Conservation (phyloP, 2,329 filamentous ascomycete species). For the Hypoxylon sp. region DNA sequence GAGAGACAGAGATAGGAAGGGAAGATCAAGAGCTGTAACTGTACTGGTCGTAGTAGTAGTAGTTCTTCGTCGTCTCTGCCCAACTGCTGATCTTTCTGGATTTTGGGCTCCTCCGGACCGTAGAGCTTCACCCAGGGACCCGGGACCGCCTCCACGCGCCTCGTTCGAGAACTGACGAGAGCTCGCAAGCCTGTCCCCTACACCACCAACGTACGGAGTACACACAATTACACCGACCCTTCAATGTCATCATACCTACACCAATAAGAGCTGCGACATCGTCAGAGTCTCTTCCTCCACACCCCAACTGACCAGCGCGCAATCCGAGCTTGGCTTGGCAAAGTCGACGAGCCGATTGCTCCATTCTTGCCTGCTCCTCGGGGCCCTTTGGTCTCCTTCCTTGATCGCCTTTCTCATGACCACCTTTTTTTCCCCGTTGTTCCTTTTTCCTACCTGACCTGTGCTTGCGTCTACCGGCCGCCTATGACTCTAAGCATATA, state of each 20-base stretch:
- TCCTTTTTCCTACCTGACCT: constrained; percentile 48
- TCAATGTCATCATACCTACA: constrained; percentile 38
- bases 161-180: constrained; percentile 39
- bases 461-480: constrained; percentile 45
- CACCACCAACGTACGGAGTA: constrained; percentile 24
- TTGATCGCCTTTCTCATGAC: constrained; percentile 49
- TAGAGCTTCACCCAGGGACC: constrained; percentile 42
- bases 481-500: constrained; percentile 50
- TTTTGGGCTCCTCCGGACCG: constrained; percentile 37
- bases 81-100: constrained; percentile 50
- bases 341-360: constrained; percentile 39
- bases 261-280: constrained; percentile 38
- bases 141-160: constrained; percentile 41
- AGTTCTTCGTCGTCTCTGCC: constrained; percentile 48
- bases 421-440: constrained; percentile 44
- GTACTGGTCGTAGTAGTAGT: constrained; percentile 33
- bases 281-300: constrained; percentile 36
- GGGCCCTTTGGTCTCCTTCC: constrained; percentile 42
- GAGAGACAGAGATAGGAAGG: no score
- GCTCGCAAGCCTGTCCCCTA: constrained; percentile 35
- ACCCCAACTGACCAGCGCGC: constrained; percentile 39
- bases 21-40: constrained; percentile 4
- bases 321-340: constrained; percentile 42
- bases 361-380: constrained; percentile 36
- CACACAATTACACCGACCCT: constrained; percentile 41